phyloP scores from a whole-genome alignment of 257 asterid genomes.

The Petunia secreta region DNA sequence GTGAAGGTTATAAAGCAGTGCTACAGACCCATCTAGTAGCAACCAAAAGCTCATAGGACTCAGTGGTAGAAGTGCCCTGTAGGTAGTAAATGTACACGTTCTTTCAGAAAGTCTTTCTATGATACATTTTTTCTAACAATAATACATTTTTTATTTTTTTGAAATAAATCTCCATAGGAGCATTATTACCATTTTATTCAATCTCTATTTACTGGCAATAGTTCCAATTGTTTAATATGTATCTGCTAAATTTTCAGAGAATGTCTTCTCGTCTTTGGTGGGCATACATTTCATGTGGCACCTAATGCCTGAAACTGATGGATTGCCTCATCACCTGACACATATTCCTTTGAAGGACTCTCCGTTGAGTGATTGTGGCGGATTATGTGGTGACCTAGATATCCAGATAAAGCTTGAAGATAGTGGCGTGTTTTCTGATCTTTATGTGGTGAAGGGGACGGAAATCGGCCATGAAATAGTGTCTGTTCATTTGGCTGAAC shows the following conservation, averaged over 20 bases:
- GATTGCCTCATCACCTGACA: constrained; percentile 67
- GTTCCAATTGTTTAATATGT: background rate
- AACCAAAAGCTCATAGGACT: background rate
- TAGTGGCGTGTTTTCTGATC: constrained; percentile 80
- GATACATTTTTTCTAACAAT: constrained; percentile 3
- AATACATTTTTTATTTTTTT: background rate
- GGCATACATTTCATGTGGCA: constrained; percentile 86
- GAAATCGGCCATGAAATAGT: constrained; percentile 91
- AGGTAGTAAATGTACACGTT: background rate
- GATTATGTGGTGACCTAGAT: constrained; percentile 87
- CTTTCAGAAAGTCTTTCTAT: background rate
- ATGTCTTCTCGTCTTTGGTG: constrained; percentile 87
- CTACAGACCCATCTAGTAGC: constrained; percentile 4
- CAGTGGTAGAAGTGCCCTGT: background rate
- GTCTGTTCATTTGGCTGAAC: constrained; percentile 75
- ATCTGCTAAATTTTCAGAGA: constrained; percentile 54
- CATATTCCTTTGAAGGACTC: constrained; percentile 90
- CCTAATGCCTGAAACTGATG: constrained; percentile 67
- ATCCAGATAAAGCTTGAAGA: constrained; percentile 85
- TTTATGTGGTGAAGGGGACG: constrained; percentile 79
- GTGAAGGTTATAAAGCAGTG: background rate
- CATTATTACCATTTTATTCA: constrained; percentile 4
- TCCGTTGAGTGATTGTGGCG: constrained; percentile 89
- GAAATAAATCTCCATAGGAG: background rate
- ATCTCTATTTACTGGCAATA: background rate